These are phyloP conservation scores for Scheffersomyces illinoinensis DNA, from an alignment of 1,139 yeast species.

Conservation along the genomic window DNA sequence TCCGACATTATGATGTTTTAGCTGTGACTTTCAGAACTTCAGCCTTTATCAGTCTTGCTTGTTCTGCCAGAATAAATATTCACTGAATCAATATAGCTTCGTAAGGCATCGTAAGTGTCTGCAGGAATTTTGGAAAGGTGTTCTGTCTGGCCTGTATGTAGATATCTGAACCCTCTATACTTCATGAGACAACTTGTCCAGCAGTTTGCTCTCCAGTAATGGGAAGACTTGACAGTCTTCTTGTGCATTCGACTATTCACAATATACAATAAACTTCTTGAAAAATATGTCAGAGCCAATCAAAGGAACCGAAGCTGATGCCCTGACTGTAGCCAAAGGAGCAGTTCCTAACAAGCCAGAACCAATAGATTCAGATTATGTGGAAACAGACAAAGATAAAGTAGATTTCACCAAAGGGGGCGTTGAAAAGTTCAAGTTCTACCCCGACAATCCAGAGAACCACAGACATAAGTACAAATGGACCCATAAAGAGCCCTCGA, in stretches of 20 bases:
- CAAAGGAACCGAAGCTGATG: neutral
- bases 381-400: conserved; percentile 42
- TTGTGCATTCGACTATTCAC: neutral
- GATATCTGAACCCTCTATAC: too few species aligned
- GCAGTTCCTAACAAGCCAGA: neutral
- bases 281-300: neutral
- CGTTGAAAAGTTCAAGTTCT: conserved; percentile 61
- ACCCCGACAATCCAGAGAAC: conserved; percentile 79
- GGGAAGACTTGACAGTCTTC: neutral
- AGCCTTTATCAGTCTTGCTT: neutral
- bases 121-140: neutral
- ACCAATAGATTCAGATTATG: conserved; percentile 22
- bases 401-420: conserved; percentile 61
- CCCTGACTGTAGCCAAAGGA: neutral
- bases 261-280: neutral
- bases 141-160: neutral
- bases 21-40: neutral
- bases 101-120: neutral
- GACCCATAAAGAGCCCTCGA: conserved; percentile 72
- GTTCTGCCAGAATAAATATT: neutral
- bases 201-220: neutral
- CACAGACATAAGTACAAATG: conserved; percentile 62
- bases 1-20: conserved; percentile 3
- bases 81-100: neutral
- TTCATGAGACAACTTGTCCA: neutral